A percentile compares a stretch with the other conserved stretches of the same genome.
These are phyloP conservation scores for Cordyceps militaris DNA, from an alignment of 2,329 filamentous ascomycete genomes.

Conservation along the genomic window DNA sequence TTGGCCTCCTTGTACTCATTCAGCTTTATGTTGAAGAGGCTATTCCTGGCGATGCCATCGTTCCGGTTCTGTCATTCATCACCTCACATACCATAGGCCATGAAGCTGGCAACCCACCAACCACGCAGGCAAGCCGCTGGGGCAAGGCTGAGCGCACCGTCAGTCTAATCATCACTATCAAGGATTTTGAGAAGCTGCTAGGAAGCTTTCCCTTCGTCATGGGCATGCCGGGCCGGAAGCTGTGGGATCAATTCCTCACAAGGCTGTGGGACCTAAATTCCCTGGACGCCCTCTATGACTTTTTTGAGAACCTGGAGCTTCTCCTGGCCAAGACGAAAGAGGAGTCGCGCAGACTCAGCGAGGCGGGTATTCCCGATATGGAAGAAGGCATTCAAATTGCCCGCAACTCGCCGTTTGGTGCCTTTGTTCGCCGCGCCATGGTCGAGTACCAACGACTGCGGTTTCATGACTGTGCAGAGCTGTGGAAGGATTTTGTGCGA, in stretches of 20 bases:
- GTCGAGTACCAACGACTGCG: slow-evolving; percentile 74
- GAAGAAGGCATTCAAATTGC: slow-evolving; percentile 55
- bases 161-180: slow-evolving; percentile 46
- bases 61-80: slow-evolving; percentile 73
- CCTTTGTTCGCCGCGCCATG: slow-evolving; percentile 68
- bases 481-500: slow-evolving; percentile 77
- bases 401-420: slow-evolving; percentile 70
- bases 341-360: slow-evolving; percentile 48
- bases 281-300: slow-evolving; percentile 69
- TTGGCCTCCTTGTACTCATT: slow-evolving; percentile 73
- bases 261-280: slow-evolving; percentile 80
- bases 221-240: slow-evolving; percentile 63
- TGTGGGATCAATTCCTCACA: slow-evolving; percentile 82
- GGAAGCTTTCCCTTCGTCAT: slow-evolving; percentile 42
- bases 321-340: slow-evolving; percentile 57
- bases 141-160: slow-evolving; percentile 42
- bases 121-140: slow-evolving; percentile 34
- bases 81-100: slow-evolving; percentile 59
- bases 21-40: slow-evolving; percentile 71
- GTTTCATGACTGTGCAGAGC: slow-evolving; percentile 67
- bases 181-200: slow-evolving; percentile 54
- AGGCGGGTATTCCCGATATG: slow-evolving; percentile 28
- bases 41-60: slow-evolving; percentile 61
- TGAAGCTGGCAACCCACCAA: slow-evolving; percentile 21
- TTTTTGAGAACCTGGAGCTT: slow-evolving; percentile 56